These are phyloP conservation scores for Neonectria hederae DNA, from an alignment of 2,329 filamentous ascomycete species.

Conservation along the genomic window DNA sequence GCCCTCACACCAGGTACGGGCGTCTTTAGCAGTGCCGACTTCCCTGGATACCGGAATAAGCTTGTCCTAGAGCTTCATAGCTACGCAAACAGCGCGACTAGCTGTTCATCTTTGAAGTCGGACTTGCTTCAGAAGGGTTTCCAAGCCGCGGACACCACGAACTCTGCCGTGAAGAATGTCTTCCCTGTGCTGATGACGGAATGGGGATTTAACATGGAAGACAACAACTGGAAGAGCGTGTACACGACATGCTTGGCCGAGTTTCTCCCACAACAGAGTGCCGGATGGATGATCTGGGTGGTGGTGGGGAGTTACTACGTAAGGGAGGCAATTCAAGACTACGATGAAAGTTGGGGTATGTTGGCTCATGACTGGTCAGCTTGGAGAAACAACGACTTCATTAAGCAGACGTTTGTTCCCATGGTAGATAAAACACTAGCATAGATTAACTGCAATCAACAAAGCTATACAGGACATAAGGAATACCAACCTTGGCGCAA, in stretches of 20 bases:
- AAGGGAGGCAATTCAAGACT: constrained; percentile 61
- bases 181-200: constrained; percentile 59
- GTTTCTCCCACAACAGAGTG: constrained; percentile 59
- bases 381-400: constrained; percentile 57
- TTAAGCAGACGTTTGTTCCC: constrained; percentile 52
- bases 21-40: constrained; percentile 57
- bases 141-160: constrained; percentile 56
- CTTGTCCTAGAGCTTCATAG: constrained; percentile 70
- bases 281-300: constrained; percentile 69
- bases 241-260: constrained; percentile 63
- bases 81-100: constrained; percentile 62
- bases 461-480: constrained; percentile 88
- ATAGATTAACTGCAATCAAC: constrained; percentile 70
- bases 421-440: constrained; percentile 47
- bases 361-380: constrained; percentile 63
- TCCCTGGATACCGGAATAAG: constrained; percentile 61
- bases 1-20: constrained; percentile 57
- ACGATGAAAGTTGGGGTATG: constrained; percentile 67
- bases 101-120: constrained; percentile 57
- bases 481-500: constrained; percentile 82
- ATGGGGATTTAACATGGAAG: constrained; percentile 63
- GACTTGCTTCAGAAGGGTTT: constrained; percentile 63
- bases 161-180: constrained; percentile 49
- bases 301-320: constrained; percentile 68
- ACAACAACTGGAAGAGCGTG: constrained; percentile 54